These are phyloP conservation scores for Hypholoma fasciculare DNA, from an alignment of 768 basidiomycete species.

Conservation along the genomic window DNA sequence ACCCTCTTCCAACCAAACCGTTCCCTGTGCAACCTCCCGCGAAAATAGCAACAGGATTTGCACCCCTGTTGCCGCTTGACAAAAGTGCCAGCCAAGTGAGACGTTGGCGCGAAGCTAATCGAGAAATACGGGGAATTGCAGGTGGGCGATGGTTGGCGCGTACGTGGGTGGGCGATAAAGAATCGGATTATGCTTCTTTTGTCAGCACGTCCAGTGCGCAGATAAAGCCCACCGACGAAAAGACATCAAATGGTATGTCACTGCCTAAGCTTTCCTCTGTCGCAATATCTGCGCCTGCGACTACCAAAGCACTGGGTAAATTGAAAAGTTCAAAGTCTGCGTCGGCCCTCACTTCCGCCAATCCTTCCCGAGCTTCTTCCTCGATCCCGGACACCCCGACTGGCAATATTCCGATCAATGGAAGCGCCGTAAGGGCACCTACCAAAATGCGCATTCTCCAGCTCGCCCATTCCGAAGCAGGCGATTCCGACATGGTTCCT, in stretches of 20 bases:
- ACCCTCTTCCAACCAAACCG: constrained; percentile 80
- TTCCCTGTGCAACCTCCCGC: constrained; percentile 80
- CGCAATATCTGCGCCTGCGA: constrained; percentile 48
- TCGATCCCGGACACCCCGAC: constrained; percentile 42
- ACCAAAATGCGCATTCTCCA: constrained; percentile 71
- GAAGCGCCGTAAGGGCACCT: constrained; percentile 45
- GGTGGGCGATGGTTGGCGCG: constrained; percentile 81
- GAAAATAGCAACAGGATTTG: constrained; percentile 75
- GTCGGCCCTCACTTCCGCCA: constrained; percentile 48
- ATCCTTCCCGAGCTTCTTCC: constrained; percentile 60
- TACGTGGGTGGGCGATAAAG: constrained; percentile 85
- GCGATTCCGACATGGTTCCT: constrained; percentile 45
- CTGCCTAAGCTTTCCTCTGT: constrained; percentile 37
- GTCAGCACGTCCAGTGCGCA: constrained; percentile 28
- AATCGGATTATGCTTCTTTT: constrained; percentile 59
- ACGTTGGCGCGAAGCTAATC: constrained; percentile 71
- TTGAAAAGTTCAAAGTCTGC: constrained; percentile 40
- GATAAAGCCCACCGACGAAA: constrained; percentile 32
- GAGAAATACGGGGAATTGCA: constrained; percentile 80
- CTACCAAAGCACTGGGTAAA: constrained; percentile 39
- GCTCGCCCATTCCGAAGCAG: constrained; percentile 49
- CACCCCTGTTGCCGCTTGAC: constrained; percentile 67
- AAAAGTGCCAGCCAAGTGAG: constrained; percentile 60
- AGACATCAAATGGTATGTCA: constrained; percentile 22
- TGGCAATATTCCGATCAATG: constrained; percentile 15